phyloP scores from a whole-genome alignment of 2,329 filamentous ascomycete species.

The Fusarium acutatum region DNA sequence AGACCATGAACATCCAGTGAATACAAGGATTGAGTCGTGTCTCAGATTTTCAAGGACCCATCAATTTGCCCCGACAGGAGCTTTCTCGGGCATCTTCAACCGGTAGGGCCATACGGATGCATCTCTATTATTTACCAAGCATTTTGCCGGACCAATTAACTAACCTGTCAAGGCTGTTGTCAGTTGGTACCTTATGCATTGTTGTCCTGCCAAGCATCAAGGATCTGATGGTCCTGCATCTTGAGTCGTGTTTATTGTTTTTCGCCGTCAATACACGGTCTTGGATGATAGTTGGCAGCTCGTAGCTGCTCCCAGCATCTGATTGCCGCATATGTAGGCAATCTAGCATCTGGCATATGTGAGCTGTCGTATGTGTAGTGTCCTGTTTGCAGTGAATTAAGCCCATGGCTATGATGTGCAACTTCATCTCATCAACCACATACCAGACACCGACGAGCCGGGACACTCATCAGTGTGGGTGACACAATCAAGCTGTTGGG shows the following conservation, averaged over 20 bases:
- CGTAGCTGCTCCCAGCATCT: slow-evolving; percentile 10
- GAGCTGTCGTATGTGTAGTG: too few relatives aligned
- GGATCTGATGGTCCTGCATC: slow-evolving; percentile 12
- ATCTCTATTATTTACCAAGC: slow-evolving; percentile 8
- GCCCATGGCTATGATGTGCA: background rate
- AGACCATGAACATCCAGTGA: slow-evolving; percentile 13
- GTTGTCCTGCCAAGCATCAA: slow-evolving; percentile 32
- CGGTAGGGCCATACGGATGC: slow-evolving; percentile 26
- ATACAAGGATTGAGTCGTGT: slow-evolving; percentile 21
- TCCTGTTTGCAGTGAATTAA: background rate
- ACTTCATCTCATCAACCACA: background rate
- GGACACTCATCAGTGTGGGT: background rate
- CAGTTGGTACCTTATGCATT: slow-evolving; percentile 15
- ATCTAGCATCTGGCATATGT: slow-evolving; percentile 19
- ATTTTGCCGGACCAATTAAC: slow-evolving; percentile 3
- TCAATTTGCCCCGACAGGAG: slow-evolving; percentile 2
- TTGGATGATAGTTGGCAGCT: background rate
- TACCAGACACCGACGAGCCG: slow-evolving; percentile 1
- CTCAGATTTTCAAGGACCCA: slow-evolving; percentile 21
- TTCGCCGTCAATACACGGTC: background rate
- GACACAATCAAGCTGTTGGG: background rate
- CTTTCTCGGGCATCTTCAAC: slow-evolving; percentile 26
- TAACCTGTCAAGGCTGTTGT: background rate
- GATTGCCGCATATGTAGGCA: slow-evolving; percentile 27
- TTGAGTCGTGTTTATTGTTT: slow-evolving; percentile 29